Conservation (phyloP, 1,284 basidiomycete genomes). For the Termitomyces sp. region DNA sequence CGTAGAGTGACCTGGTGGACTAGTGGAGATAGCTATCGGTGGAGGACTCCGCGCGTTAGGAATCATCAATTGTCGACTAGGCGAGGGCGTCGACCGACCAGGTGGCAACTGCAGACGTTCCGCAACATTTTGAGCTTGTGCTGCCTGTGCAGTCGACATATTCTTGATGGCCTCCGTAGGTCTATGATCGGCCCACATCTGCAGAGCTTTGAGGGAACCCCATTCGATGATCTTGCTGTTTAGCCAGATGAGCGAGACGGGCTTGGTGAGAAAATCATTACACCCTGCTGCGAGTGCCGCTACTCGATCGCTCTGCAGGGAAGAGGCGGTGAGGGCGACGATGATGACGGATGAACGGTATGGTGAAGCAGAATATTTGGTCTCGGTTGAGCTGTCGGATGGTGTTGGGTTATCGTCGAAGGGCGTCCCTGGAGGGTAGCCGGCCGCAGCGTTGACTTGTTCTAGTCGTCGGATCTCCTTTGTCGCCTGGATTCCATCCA, state of each 20-base stretch:
- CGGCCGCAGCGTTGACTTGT: slow-evolving; percentile 60
- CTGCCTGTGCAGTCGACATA: slow-evolving; percentile 53
- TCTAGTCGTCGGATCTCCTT: slow-evolving; percentile 92
- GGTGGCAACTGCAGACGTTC: slow-evolving; percentile 62
- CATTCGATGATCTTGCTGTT: slow-evolving; percentile 99
- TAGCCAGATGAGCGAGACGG: slow-evolving; percentile 92
- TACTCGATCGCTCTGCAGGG: slow-evolving; percentile 88
- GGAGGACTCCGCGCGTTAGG: neutral
- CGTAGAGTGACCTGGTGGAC: neutral
- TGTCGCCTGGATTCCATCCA: slow-evolving; percentile 97
- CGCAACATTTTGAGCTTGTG: slow-evolving; percentile 62
- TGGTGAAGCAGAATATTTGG: slow-evolving; percentile 48
- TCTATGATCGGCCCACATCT: slow-evolving; percentile 81
- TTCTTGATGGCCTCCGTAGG: slow-evolving; percentile 52
- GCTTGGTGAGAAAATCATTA: slow-evolving; percentile 98
- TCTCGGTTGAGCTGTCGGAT: slow-evolving; percentile 44
- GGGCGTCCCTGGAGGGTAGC: slow-evolving; percentile 69
- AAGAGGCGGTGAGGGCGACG: slow-evolving; percentile 95
- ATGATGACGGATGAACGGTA: slow-evolving; percentile 96
- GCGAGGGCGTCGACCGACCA: slow-evolving; percentile 20
- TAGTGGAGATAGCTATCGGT: neutral
- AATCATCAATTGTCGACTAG: slow-evolving; percentile 10
- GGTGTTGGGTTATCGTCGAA: slow-evolving; percentile 53
- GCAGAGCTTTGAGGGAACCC: slow-evolving; percentile 85
- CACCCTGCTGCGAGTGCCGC: slow-evolving; percentile 95